phyloP scores from a whole-genome alignment of 768 basidiomycete species.

The Mycena chlorophos region DNA sequence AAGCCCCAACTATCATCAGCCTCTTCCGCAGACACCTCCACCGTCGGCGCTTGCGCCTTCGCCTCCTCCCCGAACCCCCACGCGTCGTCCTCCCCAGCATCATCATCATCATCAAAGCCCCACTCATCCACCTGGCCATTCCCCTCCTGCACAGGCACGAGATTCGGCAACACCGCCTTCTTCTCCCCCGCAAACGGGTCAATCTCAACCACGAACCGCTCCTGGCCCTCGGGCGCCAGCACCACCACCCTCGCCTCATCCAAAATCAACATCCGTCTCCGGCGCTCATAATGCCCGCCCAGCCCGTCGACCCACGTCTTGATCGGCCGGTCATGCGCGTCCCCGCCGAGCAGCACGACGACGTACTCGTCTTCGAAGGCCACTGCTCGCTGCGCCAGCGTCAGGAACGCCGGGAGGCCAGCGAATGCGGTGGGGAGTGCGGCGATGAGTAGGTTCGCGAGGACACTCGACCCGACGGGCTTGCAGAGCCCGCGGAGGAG shows the following conservation, averaged over 20 bases:
- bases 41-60: slow-evolving; percentile 12
- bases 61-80: slow-evolving; percentile 59
- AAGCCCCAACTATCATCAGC: slow-evolving; percentile 25
- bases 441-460: slow-evolving; percentile 67
- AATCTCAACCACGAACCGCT: slow-evolving; percentile 45
- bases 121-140: slow-evolving; percentile 27
- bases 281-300: slow-evolving; percentile 75
- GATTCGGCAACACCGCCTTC: slow-evolving; percentile 22
- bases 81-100: slow-evolving; percentile 40
- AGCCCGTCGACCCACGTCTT: slow-evolving; percentile 69
- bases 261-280: slow-evolving; percentile 65
- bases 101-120: slow-evolving; percentile 20
- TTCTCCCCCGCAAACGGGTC: slow-evolving; percentile 34
- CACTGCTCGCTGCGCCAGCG: slow-evolving; percentile 56
- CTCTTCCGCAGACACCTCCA: slow-evolving; percentile 1
- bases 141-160: slow-evolving; percentile 35
- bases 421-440: slow-evolving; percentile 67
- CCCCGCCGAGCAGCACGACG: slow-evolving; percentile 49
- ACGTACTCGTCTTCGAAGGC: slow-evolving; percentile 64
- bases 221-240: slow-evolving; percentile 39
- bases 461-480: slow-evolving; percentile 58
- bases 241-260: slow-evolving; percentile 61
- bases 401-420: slow-evolving; percentile 61
- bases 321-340: slow-evolving; percentile 51
- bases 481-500: slow-evolving; percentile 63